A percentile compares a stretch with the other conserved stretches of the same genome.
These are phyloP conservation scores for Ogataea paraovalis DNA, from an alignment of 805 yeast genomes.

Conservation along the genomic window DNA sequence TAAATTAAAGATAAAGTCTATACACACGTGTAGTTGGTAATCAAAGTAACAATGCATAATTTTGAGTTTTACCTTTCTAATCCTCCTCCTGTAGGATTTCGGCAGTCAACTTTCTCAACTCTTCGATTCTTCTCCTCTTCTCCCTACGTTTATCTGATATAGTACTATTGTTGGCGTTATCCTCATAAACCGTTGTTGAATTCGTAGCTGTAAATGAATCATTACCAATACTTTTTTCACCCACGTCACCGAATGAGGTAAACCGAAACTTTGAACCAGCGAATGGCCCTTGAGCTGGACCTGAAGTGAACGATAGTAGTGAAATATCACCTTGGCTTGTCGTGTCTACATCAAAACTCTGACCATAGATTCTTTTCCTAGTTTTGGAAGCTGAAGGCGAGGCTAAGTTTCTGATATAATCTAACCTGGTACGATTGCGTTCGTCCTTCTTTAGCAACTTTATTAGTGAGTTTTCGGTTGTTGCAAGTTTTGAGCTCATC, in stretches of 20 bases:
- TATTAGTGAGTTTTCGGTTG: neutral
- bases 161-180: neutral
- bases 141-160: neutral
- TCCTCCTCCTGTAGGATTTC: conserved; percentile 17
- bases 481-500: neutral
- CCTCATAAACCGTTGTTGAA: neutral
- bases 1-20: conserved; percentile 2
- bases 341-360: neutral
- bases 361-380: neutral
- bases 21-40: conserved; percentile 6
- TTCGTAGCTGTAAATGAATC: neutral
- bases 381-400: neutral
- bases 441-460: neutral
- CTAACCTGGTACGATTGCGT: neutral
- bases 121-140: conserved; percentile 15
- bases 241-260: neutral
- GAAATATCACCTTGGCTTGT: conserved; percentile 6
- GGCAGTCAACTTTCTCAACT: conserved; percentile 24
- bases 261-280: neutral
- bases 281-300: conserved; percentile 5
- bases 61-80: neutral
- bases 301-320: conserved; percentile 6
- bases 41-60: neutral
- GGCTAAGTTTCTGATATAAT: neutral
- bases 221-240: neutral